phyloP scores from a whole-genome alignment of 163 green algal species.

The Chlamydomonas reinhardtii region DNA sequence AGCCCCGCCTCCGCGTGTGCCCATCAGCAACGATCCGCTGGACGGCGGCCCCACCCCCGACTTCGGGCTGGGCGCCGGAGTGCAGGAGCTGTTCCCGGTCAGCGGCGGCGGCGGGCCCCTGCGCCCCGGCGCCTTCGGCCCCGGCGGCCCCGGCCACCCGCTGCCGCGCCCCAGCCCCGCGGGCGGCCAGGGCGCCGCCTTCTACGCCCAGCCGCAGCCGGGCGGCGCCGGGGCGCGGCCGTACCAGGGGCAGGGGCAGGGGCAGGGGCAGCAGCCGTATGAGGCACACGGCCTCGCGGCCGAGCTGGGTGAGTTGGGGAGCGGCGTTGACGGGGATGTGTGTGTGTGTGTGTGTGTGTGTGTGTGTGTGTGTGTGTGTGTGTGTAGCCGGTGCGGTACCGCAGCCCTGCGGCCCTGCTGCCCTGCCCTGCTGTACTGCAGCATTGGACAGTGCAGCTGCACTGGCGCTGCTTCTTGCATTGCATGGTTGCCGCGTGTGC shows the following conservation, averaged over 20 bases:
- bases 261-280: not conserved
- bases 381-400: no score
- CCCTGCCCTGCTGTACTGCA: no score
- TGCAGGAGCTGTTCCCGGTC: slow-evolving; percentile 19
- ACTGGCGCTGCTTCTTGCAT: no score
- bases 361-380: no score
- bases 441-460: no score
- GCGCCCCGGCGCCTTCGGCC: not conserved
- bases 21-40: slow-evolving; percentile 40
- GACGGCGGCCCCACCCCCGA: not conserved
- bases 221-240: no score
- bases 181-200: no score
- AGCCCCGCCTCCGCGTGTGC: slow-evolving; percentile 27
- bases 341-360: no score
- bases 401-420: no score
- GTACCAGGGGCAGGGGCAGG: no score
- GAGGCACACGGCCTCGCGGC: slow-evolving; percentile 4
- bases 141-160: not conserved
- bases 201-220: not conserved
- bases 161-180: not conserved
- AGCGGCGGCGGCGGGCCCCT: not conserved
- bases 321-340: no score
- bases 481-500: no score
- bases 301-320: slow-evolving; percentile 23
- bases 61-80: not conserved